phyloP scores from a whole-genome alignment of 2,329 filamentous ascomycete species.

The Myriosclerotinia scirpicola region DNA sequence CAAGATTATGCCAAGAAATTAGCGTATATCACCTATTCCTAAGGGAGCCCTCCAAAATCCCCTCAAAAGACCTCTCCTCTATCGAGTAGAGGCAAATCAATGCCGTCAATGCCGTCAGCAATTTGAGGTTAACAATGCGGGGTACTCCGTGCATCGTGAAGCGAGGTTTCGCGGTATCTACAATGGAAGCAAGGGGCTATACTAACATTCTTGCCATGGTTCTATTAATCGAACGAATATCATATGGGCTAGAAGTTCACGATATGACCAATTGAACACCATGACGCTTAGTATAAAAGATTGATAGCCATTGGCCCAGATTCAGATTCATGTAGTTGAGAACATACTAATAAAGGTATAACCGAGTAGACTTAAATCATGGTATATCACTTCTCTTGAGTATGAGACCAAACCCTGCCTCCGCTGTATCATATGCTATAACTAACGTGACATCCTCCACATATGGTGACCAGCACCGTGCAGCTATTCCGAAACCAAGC shows the following conservation, averaged over 20 bases:
- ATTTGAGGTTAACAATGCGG: background rate
- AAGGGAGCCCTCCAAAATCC: too few species aligned
- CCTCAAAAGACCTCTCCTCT: too few species aligned
- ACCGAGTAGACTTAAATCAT: background rate
- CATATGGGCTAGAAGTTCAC: background rate
- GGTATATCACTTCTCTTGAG: background rate
- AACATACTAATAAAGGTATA: background rate
- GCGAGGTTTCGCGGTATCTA: background rate
- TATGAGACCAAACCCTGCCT: background rate
- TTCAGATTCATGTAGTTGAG: background rate
- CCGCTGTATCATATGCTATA: background rate
- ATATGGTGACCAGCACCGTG: background rate
- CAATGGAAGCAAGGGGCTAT: background rate
- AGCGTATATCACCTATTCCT: too few species aligned
- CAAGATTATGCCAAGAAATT: too few species aligned
- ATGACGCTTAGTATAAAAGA: background rate
- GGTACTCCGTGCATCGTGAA: background rate
- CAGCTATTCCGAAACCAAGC: background rate
- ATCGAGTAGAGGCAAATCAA: too few species aligned
- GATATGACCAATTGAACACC: background rate
- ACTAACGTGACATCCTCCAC: background rate
- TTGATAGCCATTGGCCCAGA: background rate
- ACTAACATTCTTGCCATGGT: background rate
- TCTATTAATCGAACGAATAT: background rate
- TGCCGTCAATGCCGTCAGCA: background rate